Evolutionary conservation across 768 basidiomycete species (phyloP).

Genomic region (Pleurotus ostreatus): DNA sequence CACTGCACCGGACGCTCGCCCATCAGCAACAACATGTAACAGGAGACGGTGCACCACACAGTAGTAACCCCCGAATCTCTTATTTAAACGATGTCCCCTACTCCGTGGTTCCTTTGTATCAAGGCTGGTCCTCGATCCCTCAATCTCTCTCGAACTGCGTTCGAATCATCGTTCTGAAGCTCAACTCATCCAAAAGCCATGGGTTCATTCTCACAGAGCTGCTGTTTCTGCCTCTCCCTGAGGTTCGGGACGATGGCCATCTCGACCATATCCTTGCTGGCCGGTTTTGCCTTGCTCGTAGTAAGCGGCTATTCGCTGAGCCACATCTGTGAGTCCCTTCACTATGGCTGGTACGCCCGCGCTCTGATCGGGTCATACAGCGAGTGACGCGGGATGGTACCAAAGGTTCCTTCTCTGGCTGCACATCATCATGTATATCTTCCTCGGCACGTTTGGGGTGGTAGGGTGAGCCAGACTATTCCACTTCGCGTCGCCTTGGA

Average conservation of each 20-base stretch:
- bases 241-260: neutral
- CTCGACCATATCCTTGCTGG: neutral
- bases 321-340: neutral
- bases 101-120: neutral
- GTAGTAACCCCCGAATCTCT: neutral
- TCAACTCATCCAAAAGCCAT: neutral
- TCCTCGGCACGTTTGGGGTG: conserved; percentile 3
- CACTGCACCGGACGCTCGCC: neutral
- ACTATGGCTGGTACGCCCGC: neutral
- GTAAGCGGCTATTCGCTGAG: neutral
- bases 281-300: neutral
- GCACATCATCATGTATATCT: conserved; percentile 6
- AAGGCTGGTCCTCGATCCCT: conserved; percentile 3
- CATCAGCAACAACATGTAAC: conserved; percentile 2
- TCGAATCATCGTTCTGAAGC: no score
- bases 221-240: conserved; percentile 6
- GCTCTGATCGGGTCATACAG: neutral
- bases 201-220: conserved; percentile 6
- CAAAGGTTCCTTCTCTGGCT: conserved; percentile 6
- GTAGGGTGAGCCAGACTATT: neutral
- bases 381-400: conserved; percentile 1
- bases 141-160: neutral
- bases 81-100: neutral
- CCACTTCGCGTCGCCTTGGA: neutral
- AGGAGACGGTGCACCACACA: conserved; percentile 2